Percentiles rank a stretch among this genome's conserved stretches.
These are phyloP conservation scores for Leishmania tropica DNA, from an alignment of 208 protist genomes.

Conservation along the genomic window DNA sequence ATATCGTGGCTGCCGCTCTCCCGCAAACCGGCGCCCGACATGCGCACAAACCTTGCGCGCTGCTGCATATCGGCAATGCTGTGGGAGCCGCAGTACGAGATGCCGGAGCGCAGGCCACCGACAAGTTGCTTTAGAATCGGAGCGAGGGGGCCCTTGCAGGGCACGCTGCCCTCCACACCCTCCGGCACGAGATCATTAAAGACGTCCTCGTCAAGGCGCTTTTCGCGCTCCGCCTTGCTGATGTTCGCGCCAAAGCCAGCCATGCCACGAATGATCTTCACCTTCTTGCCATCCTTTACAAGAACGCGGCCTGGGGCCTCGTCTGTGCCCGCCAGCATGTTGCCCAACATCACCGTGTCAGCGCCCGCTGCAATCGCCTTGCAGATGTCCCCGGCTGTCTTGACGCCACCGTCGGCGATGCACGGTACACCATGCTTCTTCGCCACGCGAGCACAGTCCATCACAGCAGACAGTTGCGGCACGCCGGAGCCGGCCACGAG, in stretches of 20 bases:
- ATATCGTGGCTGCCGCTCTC: conserved; percentile 92
- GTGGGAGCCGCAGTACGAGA: conserved; percentile 89
- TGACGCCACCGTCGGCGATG: conserved; percentile 92
- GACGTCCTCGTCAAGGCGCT: conserved; percentile 77
- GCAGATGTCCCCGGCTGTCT: conserved; percentile 82
- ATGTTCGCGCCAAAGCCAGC: conserved; percentile 91
- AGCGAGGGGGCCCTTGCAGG: conserved; percentile 77
- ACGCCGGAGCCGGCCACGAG: conserved; percentile 87
- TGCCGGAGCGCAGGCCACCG: conserved; percentile 87
- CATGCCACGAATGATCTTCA: conserved; percentile 94
- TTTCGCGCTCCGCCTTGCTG: conserved; percentile 90
- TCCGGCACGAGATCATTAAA: conserved; percentile 90
- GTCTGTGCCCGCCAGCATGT: conserved; percentile 90
- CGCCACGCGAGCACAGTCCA: conserved; percentile 71
- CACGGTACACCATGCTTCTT: conserved; percentile 69
- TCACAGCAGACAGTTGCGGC: conserved; percentile 88
- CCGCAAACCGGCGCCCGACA: conserved; percentile 79
- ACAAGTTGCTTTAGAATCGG: conserved; percentile 87
- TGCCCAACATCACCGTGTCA: conserved; percentile 90
- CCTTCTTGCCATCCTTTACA: conserved; percentile 91
- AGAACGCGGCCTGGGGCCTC: conserved; percentile 87
- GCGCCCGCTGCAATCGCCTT: conserved; percentile 91
- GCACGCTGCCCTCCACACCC: conserved; percentile 88
- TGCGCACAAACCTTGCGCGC: conserved; percentile 81
- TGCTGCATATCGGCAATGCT: conserved; percentile 84